Conservation (phyloP, 2,329 filamentous ascomycete genomes). For the Camillea tinctor region DNA sequence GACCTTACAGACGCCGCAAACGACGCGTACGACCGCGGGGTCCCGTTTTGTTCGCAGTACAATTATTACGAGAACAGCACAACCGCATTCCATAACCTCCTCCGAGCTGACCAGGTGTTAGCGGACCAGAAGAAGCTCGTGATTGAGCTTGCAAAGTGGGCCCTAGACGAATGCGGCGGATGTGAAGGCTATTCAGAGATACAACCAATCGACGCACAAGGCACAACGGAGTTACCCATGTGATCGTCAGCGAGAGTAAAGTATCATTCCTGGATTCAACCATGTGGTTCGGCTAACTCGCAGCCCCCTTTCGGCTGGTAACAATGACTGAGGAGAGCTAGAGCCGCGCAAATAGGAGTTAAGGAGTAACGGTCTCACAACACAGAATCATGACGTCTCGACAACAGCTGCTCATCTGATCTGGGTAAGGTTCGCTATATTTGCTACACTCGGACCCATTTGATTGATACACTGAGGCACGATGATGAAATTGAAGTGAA, state of each 20-base stretch:
- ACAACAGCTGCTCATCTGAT: neutral
- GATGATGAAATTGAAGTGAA: neutral
- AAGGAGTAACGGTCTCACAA: neutral
- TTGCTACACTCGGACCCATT: neutral
- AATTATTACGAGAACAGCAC: neutral
- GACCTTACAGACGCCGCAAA: conserved; percentile 8
- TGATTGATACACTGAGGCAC: neutral
- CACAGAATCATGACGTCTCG: neutral
- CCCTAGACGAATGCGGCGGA: neutral
- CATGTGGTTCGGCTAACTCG: neutral
- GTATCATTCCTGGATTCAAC: neutral
- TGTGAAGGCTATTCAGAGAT: neutral
- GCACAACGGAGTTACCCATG: neutral
- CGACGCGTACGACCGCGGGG: neutral
- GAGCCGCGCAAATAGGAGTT: neutral
- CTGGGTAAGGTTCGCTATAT: neutral
- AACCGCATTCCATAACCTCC: neutral
- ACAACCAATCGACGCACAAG: neutral
- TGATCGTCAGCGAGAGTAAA: neutral
- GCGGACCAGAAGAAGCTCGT: conserved; percentile 6
- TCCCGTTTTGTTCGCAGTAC: too few species aligned
- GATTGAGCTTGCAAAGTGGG: conserved; percentile 3
- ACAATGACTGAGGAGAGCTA: neutral
- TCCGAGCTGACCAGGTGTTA: conserved; percentile 1
- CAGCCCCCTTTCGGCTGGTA: neutral